These are phyloP conservation scores for Agroathelia rolfsii DNA, from an alignment of 1,284 basidiomycete species.

Conservation along the genomic window DNA sequence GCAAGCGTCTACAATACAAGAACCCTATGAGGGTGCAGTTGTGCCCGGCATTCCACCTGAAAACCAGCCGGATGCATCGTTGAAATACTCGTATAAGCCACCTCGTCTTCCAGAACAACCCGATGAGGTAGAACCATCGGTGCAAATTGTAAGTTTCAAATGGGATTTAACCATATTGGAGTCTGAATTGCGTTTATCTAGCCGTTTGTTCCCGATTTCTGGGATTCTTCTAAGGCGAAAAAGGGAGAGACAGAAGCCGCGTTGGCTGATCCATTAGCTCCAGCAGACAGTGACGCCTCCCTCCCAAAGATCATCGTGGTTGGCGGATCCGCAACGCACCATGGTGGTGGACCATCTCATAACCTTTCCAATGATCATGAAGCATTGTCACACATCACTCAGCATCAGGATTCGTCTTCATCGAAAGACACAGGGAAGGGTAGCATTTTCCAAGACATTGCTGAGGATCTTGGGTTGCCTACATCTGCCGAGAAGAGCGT, in stretches of 20 bases:
- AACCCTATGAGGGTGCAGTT: constrained; percentile 18
- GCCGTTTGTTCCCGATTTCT: constrained; percentile 69
- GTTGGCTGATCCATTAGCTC: constrained; percentile 19
- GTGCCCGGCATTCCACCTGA: constrained; percentile 29
- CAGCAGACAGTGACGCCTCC: constrained; percentile 18
- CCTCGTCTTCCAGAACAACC: constrained; percentile 49
- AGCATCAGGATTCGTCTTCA: constrained; percentile 10
- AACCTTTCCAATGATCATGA: constrained; percentile 34
- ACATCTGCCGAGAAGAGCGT: constrained; percentile 16
- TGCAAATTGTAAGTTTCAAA: constrained; percentile 47
- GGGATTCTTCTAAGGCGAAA: constrained; percentile 45
- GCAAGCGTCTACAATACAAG: constrained; percentile 14
- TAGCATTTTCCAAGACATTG: constrained; percentile 24
- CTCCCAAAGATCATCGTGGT: constrained; percentile 67
- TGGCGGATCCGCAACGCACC: constrained; percentile 53
- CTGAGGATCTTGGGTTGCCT: constrained; percentile 27
- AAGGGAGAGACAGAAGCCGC: too few relatives aligned
- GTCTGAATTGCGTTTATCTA: constrained; percentile 19
- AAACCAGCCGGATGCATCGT: constrained; percentile 14
- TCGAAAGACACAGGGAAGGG: constrained; percentile 6
- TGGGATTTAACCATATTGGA: constrained; percentile 5
- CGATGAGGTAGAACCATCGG: constrained; percentile 29
- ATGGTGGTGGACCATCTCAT: constrained; percentile 55
- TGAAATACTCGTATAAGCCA: constrained; percentile 27
- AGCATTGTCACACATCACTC: too few relatives aligned